Base-by-base conservation (phyloP, 352 stramenopile genomes). In the Pythium coloratum region DNA sequence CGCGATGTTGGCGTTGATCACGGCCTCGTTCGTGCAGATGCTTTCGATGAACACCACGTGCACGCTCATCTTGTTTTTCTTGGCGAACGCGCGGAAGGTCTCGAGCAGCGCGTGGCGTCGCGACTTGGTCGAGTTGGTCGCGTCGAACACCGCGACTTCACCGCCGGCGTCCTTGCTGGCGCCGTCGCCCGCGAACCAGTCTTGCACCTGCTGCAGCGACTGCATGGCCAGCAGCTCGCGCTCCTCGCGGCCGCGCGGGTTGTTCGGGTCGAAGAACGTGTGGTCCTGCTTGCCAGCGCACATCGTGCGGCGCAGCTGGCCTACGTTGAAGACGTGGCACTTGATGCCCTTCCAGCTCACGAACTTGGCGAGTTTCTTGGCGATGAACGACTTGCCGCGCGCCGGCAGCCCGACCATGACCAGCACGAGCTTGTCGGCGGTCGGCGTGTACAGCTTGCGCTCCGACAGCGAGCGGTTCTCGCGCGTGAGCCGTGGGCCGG, bases 321-420 rank as follows among this genome's bases (percentile, higher is more conserved):
- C 95, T 8, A 98, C 95, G 76, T 99, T 98, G 75, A 98, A 98
- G 16, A 98, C 93, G 40, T 91, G 73, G 54, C 73, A 82, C 65
- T 86, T 76, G 47, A 89, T 73, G n/a, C 86, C 86, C 59, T 92
- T 94, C 86, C 86, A 94, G 61, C 75, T 86, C 26, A 92, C 75
- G 62, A 91, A 92, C 68, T 91, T 91, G 59, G 76, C 82, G 2
- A 94, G 75, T 62, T 97, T 97, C 70, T 98, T 97, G 58, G 94
- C 91, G 70, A 98, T 98, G 72, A 98, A 97, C 57, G 95, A 98
- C 73, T 99, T 99, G 55, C 96, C 96, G 10, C 93, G 95, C 1
- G 91, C 96, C 0, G 96, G 96, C 8, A 99, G 72, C 0, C 96
- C 96, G 28, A 98, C 95, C 92, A 99, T 98, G 24, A 98, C 89